Percentiles rank a stretch among this genome's conserved stretches.
Evolutionary conservation across 2,329 filamentous ascomycete genomes (phyloP).

Genomic region (Cryphonectria parasitica): DNA sequence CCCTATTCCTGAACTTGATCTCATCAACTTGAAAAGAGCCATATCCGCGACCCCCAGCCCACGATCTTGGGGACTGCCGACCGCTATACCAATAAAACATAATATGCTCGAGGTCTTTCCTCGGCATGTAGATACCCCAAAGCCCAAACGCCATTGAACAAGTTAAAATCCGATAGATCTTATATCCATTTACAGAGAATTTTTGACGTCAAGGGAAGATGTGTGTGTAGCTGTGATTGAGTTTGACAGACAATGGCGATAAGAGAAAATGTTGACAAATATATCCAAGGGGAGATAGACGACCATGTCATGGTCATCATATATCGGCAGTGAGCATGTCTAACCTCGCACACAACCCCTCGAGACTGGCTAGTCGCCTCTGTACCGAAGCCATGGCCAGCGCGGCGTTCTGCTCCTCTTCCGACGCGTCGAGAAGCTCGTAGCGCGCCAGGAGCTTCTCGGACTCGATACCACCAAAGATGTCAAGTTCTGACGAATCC

Average conservation of each 20-base stretch:
- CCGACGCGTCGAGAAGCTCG: slow-evolving; percentile 64
- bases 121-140: slow-evolving; percentile 2
- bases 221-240: slow-evolving; percentile 18
- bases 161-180: slow-evolving; percentile 17
- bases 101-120: slow-evolving; percentile 12
- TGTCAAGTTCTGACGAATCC: slow-evolving; percentile 43
- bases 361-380: slow-evolving; percentile 49
- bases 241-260: not conserved
- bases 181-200: slow-evolving; percentile 22
- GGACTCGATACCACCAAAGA: slow-evolving; percentile 59
- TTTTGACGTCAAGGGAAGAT: slow-evolving; percentile 13
- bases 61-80: not conserved
- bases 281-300: not conserved
- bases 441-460: slow-evolving; percentile 68
- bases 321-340: slow-evolving; percentile 41
- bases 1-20: slow-evolving; percentile 1
- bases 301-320: slow-evolving; percentile 29
- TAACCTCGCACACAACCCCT: slow-evolving; percentile 42
- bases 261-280: not conserved
- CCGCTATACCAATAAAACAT: slow-evolving; percentile 7
- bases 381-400: slow-evolving; percentile 55
- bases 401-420: slow-evolving; percentile 50
- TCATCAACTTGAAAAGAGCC: slow-evolving; percentile 2
- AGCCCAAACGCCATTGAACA: slow-evolving; percentile 15
- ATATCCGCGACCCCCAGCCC: not conserved